Evolutionary conservation across 306 rosid genomes (phyloP).

Genomic region (Fagus crenata): DNA sequence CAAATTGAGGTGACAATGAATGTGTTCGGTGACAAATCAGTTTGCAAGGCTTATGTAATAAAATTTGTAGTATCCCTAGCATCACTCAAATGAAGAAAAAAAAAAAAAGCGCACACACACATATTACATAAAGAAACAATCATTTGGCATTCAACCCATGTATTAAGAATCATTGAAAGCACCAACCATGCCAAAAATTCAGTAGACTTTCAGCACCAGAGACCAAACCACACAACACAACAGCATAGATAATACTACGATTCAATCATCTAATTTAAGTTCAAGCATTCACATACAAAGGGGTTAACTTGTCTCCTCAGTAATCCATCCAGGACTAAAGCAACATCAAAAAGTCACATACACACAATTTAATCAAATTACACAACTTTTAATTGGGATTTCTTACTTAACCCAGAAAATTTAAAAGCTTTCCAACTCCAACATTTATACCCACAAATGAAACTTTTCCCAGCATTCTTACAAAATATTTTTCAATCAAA

Average conservation of each 20-base stretch:
- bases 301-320: too few species aligned
- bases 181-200: not conserved
- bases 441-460: not conserved
- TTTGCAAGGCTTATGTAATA: too few species aligned
- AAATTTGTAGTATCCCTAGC: too few species aligned
- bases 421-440: not conserved
- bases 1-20: too few species aligned
- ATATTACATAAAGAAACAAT: not conserved
- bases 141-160: not conserved
- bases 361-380: not conserved
- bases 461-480: too few species aligned
- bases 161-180: not conserved
- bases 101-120: not conserved
- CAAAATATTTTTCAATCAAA: not conserved
- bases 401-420: not conserved
- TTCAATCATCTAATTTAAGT: not conserved
- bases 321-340: too few species aligned
- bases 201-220: not conserved
- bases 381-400: not conserved
- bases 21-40: too few species aligned
- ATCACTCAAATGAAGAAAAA: not conserved
- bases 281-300: not conserved
- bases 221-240: not conserved
- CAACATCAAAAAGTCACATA: not conserved
- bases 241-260: not conserved